Conservation (phyloP, 2,329 filamentous ascomycete genomes). For the Fusarium brachygibbosum region DNA sequence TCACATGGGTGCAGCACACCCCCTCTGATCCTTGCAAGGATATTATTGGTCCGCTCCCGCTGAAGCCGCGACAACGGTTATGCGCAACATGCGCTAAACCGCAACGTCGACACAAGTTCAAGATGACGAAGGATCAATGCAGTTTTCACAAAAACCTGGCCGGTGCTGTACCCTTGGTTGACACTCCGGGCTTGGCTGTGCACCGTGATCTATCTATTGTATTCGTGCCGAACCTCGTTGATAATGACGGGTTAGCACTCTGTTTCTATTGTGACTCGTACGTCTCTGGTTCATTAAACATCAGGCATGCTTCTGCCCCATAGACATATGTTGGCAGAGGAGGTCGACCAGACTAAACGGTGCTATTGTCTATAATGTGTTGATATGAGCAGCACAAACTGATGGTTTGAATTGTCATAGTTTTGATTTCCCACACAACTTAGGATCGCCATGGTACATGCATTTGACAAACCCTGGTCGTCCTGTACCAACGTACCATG, state of each 20-base stretch:
- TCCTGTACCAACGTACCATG: constrained; percentile 6
- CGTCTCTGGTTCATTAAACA: background rate
- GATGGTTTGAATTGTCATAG: background rate
- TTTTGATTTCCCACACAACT: background rate
- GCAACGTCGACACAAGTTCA: constrained; percentile 61
- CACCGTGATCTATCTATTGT: background rate
- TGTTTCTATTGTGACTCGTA: constrained; percentile 7
- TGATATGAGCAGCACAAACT: background rate
- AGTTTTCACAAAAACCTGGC: constrained; percentile 54
- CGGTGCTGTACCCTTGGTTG: constrained; percentile 27
- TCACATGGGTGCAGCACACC: constrained; percentile 44
- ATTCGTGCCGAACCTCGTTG: constrained; percentile 24
- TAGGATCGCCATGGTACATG: constrained; percentile 4
- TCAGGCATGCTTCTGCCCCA: background rate
- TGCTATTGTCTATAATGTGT: background rate
- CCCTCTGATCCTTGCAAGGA: constrained; percentile 38
- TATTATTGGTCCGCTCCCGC: constrained; percentile 57
- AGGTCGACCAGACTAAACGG: background rate
- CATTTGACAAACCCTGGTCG: constrained; percentile 8
- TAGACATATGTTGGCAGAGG: background rate
- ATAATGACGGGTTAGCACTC: constrained; percentile 17
- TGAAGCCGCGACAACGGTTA: constrained; percentile 63
- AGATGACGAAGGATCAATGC: constrained; percentile 62
- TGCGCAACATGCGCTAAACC: constrained; percentile 68
- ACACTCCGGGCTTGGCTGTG: constrained; percentile 30